Evolutionary conservation across 1,139 yeast genomes (phyloP).

Genomic region (Saccharomyces hybrid): DNA sequence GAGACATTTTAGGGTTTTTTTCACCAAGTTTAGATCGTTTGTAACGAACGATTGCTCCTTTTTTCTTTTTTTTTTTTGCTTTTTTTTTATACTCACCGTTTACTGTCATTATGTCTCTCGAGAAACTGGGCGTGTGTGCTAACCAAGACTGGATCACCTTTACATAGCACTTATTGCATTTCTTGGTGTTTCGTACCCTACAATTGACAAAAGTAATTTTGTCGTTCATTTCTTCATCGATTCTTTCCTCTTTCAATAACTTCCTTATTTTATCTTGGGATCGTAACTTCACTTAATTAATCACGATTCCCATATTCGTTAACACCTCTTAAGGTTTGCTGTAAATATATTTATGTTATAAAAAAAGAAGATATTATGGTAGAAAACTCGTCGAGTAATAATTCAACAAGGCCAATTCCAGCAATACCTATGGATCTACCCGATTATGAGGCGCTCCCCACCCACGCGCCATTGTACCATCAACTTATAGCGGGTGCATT

Average conservation of each 20-base stretch:
- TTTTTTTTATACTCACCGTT: background rate
- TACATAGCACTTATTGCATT: background rate
- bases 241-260: background rate
- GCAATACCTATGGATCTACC: background rate
- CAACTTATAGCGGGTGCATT: slow-evolving; percentile 90
- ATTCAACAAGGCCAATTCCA: background rate
- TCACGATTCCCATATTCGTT: background rate
- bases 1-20: background rate
- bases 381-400: background rate
- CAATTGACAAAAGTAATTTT: background rate
- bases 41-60: background rate
- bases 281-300: background rate
- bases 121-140: background rate
- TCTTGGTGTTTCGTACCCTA: background rate
- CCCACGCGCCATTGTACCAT: slow-evolving; percentile 72
- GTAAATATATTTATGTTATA: background rate
- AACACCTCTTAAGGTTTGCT: background rate
- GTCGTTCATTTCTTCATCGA: background rate
- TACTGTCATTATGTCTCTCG: background rate
- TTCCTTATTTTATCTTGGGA: background rate
- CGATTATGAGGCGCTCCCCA: slow-evolving; percentile 89
- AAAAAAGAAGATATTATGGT: background rate
- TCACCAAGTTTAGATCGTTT: background rate
- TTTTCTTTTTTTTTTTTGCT: background rate
- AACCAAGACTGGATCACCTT: background rate